Evolutionary conservation across 2,329 filamentous ascomycete genomes (phyloP).

Genomic region (Coniochaeta sp.): DNA sequence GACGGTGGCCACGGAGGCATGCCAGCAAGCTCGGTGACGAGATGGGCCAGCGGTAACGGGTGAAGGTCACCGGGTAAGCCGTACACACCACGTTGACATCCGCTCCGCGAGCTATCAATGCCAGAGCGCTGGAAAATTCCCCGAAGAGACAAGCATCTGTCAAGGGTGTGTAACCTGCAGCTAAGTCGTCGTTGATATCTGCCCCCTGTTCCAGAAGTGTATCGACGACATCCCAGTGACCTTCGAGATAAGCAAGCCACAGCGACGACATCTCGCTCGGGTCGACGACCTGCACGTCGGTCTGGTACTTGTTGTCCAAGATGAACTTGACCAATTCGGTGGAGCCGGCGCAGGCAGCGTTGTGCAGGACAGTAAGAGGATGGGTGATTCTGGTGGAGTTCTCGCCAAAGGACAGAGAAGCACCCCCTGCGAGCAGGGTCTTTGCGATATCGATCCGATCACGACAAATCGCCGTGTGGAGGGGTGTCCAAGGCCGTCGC

Average conservation of each 20-base stretch:
- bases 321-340: slow-evolving; percentile 6
- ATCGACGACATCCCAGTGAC: slow-evolving; percentile 7
- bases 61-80: neutral
- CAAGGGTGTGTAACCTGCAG: slow-evolving; percentile 6
- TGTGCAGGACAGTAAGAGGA: slow-evolving; percentile 6
- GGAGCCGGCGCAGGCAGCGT: slow-evolving; percentile 5
- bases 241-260: slow-evolving; percentile 6
- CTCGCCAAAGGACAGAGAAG: neutral
- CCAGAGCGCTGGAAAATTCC: neutral
- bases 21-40: neutral
- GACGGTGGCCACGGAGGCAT: slow-evolving; percentile 3
- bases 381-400: neutral
- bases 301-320: slow-evolving; percentile 6
- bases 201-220: slow-evolving; percentile 4
- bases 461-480: slow-evolving; percentile 6
- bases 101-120: slow-evolving; percentile 5
- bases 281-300: slow-evolving; percentile 5
- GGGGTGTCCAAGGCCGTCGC: slow-evolving; percentile 1
- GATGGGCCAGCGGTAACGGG: neutral
- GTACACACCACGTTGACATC: slow-evolving; percentile 5
- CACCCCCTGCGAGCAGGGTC: slow-evolving; percentile 4
- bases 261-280: slow-evolving; percentile 1
- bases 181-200: slow-evolving; percentile 8
- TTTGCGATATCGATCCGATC: neutral
- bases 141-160: slow-evolving; percentile 5